A percentile compares a stretch with the other conserved stretches of the same genome.
Evolutionary conservation across 257 asterid species (phyloP).

Genomic region (Salvia rosmarinus): DNA sequence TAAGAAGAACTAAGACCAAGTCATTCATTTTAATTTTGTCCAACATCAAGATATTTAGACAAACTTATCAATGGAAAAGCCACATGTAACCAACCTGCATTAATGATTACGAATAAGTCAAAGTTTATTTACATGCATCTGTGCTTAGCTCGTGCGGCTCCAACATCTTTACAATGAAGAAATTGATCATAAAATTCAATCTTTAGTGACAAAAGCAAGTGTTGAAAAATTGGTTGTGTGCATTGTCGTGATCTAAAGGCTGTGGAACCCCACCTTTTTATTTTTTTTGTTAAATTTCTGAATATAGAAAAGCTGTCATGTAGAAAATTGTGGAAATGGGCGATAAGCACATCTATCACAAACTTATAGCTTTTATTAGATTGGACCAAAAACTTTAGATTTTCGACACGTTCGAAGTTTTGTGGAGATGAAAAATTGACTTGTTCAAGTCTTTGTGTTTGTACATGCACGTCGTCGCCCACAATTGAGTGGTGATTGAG

Average conservation of each 20-base stretch:
- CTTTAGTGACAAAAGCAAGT: not conserved
- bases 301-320: constrained; percentile 4
- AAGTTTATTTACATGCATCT: constrained; percentile 10
- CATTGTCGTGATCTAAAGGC: constrained; percentile 28
- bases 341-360: not conserved
- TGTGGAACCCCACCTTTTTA: constrained; percentile 1
- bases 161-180: not conserved
- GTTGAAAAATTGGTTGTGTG: constrained; percentile 17
- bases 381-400: not conserved
- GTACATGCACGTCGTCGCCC: too few species aligned
- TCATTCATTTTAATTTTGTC: not conserved
- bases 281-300: too few species aligned
- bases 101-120: constrained; percentile 36
- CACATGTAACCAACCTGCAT: constrained; percentile 18
- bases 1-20: not conserved
- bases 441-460: not conserved
- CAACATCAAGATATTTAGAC: constrained; percentile 1
- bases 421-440: constrained; percentile 24
- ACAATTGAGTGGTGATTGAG: not conserved
- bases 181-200: not conserved
- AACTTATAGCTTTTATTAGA: too few species aligned
- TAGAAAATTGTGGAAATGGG: not conserved
- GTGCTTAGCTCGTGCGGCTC: constrained; percentile 1
- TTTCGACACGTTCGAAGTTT: constrained; percentile 28
- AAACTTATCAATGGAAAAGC: constrained; percentile 21